Evolutionary conservation across 495 filamentous ascomycete genomes (phyloP), one percentile per base, ranked within the genome.

Genomic region (Daldinia caldariorum): DNA sequence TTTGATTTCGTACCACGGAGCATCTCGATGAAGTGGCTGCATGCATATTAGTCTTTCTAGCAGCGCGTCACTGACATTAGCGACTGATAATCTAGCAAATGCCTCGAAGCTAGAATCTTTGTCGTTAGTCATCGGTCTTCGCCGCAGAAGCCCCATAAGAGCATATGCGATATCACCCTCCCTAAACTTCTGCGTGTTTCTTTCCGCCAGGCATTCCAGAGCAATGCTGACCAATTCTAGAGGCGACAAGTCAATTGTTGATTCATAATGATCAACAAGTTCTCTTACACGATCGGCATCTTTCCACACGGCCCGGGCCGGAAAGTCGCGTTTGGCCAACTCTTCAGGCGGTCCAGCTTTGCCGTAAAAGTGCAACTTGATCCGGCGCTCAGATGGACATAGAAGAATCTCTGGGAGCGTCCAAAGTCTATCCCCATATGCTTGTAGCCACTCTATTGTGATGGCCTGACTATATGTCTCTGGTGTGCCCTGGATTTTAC

Each of bases 61-160:
- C 6, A 47, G 43, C 18, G 16, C 16, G 20, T 47, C 43, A 22
- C 22, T 47, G 43, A 22, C 43, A 16, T 22, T 22, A 22, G 43
- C 43, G 22, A 47, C 7, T 16, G 18, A 22, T 22, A 47, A 22
- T 9, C 43, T 47, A 3, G 43, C 18, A 10, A 47, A 22, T 22
- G 43, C 43, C 18, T 47, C 43, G 8, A 47, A 47, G 9, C 43
- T 47, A n/a, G 43, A 47, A 47, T 22, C 18, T 20, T 47, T 47
- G 18, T 22, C 43, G 9, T 47, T 47, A 22, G 43, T 22, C 12
- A 22, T 47, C 20, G 43, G 43, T 47, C 43, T 47, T 22, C 18
- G 43, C 2, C 43, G 43, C 43, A 47, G 43, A 47, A 47, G 43
- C 8, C 43, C 43, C 43, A 47, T 47, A 18, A 47, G 43, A 47